Evolutionary conservation across 2,329 filamentous ascomycete species (phyloP).

Genomic region (Claviceps pazoutovae): DNA sequence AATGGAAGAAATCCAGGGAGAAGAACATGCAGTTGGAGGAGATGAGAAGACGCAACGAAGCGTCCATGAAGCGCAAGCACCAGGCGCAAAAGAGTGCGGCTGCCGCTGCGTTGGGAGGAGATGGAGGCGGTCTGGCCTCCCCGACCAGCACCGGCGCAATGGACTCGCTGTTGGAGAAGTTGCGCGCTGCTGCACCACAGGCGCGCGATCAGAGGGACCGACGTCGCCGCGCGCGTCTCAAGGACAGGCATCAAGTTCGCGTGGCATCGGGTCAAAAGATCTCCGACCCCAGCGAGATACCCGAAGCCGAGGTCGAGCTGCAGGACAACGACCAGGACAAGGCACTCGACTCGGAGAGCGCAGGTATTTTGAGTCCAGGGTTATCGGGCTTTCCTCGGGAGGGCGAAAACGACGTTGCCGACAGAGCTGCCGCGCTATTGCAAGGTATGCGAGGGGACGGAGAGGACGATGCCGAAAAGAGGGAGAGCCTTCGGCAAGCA

Average conservation of each 20-base stretch:
- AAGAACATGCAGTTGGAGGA: conserved; percentile 85
- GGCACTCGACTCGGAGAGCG: conserved; percentile 34
- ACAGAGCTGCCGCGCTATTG: conserved; percentile 68
- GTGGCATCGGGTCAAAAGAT: conserved; percentile 81
- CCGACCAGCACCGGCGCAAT: conserved; percentile 76
- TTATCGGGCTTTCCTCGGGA: conserved; percentile 27
- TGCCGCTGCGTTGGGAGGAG: conserved; percentile 20
- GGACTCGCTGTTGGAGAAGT: conserved; percentile 89
- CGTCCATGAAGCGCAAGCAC: conserved; percentile 82
- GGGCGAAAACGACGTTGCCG: conserved; percentile 61
- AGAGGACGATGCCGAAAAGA: conserved; percentile 35
- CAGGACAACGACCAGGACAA: conserved; percentile 16
- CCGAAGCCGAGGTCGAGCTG: conserved; percentile 35
- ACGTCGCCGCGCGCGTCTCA: conserved; percentile 71
- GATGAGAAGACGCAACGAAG: conserved; percentile 70
- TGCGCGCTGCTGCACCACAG: conserved; percentile 84
- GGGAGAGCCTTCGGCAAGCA: conserved; percentile 46
- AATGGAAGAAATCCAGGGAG: conserved; percentile 92
- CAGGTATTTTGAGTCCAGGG: conserved; percentile 35
- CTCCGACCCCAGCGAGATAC: conserved; percentile 51
- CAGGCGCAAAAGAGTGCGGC: conserved; percentile 44
- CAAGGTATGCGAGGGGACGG: conserved; percentile 66
- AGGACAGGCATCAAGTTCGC: conserved; percentile 81
- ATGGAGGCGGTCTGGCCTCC: conserved; percentile 39
- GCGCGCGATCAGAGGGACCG: conserved; percentile 79